A percentile compares a stretch with the other conserved stretches of the same genome.
phyloP scores from a whole-genome alignment of 495 filamentous ascomycete species.

The Trichoderma erinaceum region DNA sequence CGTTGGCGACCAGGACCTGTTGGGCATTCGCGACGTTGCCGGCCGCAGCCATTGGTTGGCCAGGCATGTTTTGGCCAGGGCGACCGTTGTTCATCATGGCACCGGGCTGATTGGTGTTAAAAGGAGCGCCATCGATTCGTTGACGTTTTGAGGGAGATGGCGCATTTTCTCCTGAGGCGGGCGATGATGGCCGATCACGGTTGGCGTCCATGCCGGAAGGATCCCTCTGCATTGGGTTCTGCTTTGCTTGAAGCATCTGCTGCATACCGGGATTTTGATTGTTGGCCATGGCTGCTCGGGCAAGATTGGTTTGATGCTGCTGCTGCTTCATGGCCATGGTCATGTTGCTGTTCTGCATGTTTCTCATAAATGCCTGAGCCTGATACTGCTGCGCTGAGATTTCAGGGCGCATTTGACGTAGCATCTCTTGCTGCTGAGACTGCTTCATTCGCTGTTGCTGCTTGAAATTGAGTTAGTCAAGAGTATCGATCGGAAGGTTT shows the following conservation, averaged over 20 bases:
- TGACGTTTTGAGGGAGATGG: constrained; percentile 88
- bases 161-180: constrained; percentile 75
- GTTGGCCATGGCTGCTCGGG: constrained; percentile 72
- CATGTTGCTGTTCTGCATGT: constrained; percentile 45
- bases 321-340: constrained; percentile 34
- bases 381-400: constrained; percentile 39
- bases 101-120: constrained; percentile 59
- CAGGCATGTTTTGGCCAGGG: constrained; percentile 64
- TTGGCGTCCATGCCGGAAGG: constrained; percentile 84
- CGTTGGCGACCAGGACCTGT: constrained; percentile 66
- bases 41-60: constrained; percentile 61
- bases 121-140: constrained; percentile 70
- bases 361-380: constrained; percentile 49
- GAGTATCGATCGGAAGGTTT: constrained; percentile 20
- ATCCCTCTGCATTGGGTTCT: constrained; percentile 75
- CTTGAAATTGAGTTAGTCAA: constrained; percentile 30
- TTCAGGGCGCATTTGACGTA: constrained; percentile 59
- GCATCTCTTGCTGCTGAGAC: constrained; percentile 60
- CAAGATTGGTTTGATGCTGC: constrained; percentile 42
- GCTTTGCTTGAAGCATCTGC: constrained; percentile 58
- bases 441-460: constrained; percentile 62
- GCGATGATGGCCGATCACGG: constrained; percentile 72
- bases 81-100: constrained; percentile 70
- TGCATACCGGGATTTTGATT: constrained; percentile 66
- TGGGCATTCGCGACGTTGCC: constrained; percentile 42